Conservation (phyloP, 2,329 filamentous ascomycete species). For the Pseudocercospora musae region DNA sequence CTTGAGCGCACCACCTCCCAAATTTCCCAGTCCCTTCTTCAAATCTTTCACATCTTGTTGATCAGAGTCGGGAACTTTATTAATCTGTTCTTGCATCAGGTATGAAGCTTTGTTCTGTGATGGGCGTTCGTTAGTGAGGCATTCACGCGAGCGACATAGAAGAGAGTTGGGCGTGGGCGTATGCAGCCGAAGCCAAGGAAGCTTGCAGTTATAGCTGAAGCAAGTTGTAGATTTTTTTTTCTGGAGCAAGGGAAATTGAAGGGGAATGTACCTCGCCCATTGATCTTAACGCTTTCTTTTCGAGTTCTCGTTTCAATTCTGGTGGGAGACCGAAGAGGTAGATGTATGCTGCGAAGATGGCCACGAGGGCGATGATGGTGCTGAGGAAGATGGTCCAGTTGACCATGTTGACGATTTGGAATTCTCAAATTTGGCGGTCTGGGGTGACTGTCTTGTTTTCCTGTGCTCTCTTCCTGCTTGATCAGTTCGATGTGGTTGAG, state of each 20-base stretch:
- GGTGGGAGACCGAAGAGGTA: conserved; percentile 50
- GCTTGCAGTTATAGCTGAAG: too few species aligned
- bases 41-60: conserved; percentile 36
- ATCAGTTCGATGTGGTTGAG: not conserved
- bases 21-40: conserved; percentile 34
- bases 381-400: conserved; percentile 24
- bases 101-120: conserved; percentile 43
- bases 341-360: conserved; percentile 39
- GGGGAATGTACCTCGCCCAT: conserved; percentile 43
- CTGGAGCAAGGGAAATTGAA: too few species aligned
- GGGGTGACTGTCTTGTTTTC: not conserved
- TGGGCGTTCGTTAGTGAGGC: too few species aligned
- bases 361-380: conserved; percentile 36
- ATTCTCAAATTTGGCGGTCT: not conserved
- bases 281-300: conserved; percentile 47
- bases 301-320: conserved; percentile 46
- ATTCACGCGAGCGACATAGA: too few species aligned
- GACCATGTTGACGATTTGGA: not conserved
- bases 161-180: too few species aligned
- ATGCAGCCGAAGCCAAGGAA: too few species aligned
- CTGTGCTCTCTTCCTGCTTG: not conserved
- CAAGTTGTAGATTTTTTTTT: too few species aligned
- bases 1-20: conserved; percentile 34
- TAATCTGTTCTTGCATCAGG: conserved; percentile 32
- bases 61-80: conserved; percentile 32